Conservation (phyloP, 2,329 filamentous ascomycete species). For the Fusarium acutatum region DNA sequence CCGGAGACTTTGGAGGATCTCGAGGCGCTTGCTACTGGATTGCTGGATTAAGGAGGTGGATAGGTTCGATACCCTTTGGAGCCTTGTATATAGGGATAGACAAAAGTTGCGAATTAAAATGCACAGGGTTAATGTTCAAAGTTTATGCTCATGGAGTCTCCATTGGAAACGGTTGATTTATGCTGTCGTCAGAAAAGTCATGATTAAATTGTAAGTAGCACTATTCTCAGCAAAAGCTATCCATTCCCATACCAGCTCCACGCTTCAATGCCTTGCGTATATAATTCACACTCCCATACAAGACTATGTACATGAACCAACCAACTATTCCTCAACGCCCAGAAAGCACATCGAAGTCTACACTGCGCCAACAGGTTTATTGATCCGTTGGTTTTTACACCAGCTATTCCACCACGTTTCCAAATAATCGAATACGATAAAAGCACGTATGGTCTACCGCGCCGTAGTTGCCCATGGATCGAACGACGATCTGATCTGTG, state of each 20-base stretch:
- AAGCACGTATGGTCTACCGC: conserved; percentile 69
- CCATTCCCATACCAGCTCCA: conserved; percentile 28
- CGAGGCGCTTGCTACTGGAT: conserved; percentile 77
- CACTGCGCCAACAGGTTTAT: neutral
- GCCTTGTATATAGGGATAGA: conserved; percentile 28
- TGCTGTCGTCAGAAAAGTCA: conserved; percentile 7
- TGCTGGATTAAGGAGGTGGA: conserved; percentile 61
- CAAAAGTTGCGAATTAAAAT: conserved; percentile 28
- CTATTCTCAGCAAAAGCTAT: conserved; percentile 11
- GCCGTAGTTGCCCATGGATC: conserved; percentile 68
- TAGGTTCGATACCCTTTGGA: conserved; percentile 43
- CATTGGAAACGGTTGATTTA: neutral
- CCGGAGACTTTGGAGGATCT: conserved; percentile 82
- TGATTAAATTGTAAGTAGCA: conserved; percentile 12
- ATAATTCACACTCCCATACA: conserved; percentile 14
- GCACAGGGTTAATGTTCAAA: conserved; percentile 12
- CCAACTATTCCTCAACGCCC: neutral
- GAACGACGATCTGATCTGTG: conserved; percentile 63
- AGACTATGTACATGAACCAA: conserved; percentile 10
- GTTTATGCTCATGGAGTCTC: neutral
- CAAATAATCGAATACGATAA: conserved; percentile 68
- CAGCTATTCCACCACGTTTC: conserved; percentile 38
- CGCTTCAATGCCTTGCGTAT: conserved; percentile 22
- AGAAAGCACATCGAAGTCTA: neutral
- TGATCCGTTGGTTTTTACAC: too few relatives aligned